phyloP scores from a whole-genome alignment of 805 yeast genomes.

The Alloascoidea hylecoeti region DNA sequence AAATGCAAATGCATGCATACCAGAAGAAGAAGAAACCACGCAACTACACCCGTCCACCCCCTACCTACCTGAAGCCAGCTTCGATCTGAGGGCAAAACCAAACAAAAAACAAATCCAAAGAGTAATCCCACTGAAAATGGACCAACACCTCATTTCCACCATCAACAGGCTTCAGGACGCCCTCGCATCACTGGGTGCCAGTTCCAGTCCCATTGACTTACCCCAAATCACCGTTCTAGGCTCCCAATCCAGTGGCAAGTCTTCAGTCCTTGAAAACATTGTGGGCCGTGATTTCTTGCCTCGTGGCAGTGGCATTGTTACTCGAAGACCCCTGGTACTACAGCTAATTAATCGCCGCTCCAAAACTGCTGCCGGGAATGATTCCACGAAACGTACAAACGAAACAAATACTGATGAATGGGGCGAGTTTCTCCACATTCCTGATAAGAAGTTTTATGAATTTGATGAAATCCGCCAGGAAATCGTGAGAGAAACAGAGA shows the following conservation, averaged over 20 bases:
- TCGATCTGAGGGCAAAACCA: no score
- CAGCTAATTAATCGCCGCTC: conserved; percentile 58
- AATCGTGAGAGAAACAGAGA: conserved; percentile 65
- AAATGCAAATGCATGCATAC: no score
- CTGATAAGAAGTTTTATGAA: conserved; percentile 59
- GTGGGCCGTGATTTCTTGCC: conserved; percentile 68
- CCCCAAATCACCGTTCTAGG: conserved; percentile 72
- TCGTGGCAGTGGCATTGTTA: conserved; percentile 66
- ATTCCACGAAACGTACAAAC: conserved; percentile 12
- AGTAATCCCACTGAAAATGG: no score
- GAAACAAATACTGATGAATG: conserved; percentile 37
- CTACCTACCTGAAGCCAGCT: no score
- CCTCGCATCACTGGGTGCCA: conserved; percentile 71
- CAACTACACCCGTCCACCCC: no score
- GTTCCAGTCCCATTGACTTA: conserved; percentile 64
- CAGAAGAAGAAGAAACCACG: no score
- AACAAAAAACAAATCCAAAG: no score
- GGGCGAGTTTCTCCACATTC: conserved; percentile 78
- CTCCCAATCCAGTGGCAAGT: conserved; percentile 61
- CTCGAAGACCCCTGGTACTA: conserved; percentile 59
- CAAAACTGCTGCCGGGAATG: conserved; percentile 66
- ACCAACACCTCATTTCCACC: conserved; percentile 59
- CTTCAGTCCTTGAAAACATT: conserved; percentile 55
- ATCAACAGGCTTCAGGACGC: conserved; percentile 73
- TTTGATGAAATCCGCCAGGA: conserved; percentile 68